Evolutionary conservation across 106 monocot genomes (phyloP).

Genomic region (Ottelia alismoides): DNA sequence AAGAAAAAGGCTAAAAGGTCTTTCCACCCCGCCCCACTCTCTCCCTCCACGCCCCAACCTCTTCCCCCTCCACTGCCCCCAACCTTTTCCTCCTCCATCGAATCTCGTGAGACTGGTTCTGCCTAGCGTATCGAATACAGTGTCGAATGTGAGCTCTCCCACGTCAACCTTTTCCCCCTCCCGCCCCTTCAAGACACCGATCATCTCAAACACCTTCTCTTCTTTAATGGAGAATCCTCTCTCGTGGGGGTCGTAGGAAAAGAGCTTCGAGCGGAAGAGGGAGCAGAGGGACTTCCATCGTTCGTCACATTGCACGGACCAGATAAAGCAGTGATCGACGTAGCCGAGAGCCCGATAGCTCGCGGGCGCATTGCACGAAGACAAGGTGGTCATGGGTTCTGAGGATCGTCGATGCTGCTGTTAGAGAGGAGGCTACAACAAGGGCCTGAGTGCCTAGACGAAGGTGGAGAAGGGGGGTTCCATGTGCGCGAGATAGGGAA

Average conservation of each 20-base stretch:
- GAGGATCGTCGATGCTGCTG: slow-evolving; percentile 23
- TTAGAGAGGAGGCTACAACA: slow-evolving; percentile 30
- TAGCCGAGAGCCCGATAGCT: slow-evolving; percentile 17
- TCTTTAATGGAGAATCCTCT: slow-evolving; percentile 6
- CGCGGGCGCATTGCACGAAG: slow-evolving; percentile 22
- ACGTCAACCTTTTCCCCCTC: background rate
- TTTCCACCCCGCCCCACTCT: too few relatives aligned
- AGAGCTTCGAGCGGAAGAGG: slow-evolving; percentile 16
- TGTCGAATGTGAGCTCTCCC: background rate
- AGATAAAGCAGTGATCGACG: slow-evolving; percentile 24
- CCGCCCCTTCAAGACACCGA: background rate
- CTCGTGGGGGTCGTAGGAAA: slow-evolving; percentile 14
- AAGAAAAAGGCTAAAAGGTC: too few relatives aligned
- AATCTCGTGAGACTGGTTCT: background rate
- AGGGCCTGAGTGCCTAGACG: slow-evolving; percentile 23
- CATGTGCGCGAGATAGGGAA: slow-evolving; percentile 3
- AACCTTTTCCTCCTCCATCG: background rate
- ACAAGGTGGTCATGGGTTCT: slow-evolving; percentile 26
- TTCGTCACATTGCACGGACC: slow-evolving; percentile 15
- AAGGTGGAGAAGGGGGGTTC: slow-evolving; percentile 12
- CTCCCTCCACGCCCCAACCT: too few relatives aligned
- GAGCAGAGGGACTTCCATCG: slow-evolving; percentile 32
- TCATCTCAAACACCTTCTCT: background rate
- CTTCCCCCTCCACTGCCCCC: too few relatives aligned
- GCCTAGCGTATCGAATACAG: background rate